Evolutionary conservation across 805 yeast genomes (phyloP).

Genomic region (Candida verbasci): DNA sequence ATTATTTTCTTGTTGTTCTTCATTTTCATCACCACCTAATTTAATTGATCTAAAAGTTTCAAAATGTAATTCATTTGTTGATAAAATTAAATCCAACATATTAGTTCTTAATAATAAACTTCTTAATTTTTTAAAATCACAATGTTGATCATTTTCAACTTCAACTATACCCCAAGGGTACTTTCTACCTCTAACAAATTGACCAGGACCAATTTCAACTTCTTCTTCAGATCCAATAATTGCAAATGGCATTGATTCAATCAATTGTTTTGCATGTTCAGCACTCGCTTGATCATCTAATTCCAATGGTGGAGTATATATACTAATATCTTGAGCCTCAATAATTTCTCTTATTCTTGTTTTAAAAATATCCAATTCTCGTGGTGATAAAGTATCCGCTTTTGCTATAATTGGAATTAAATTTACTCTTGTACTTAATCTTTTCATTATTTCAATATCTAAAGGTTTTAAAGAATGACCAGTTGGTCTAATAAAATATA

Average conservation of each 20-base stretch:
- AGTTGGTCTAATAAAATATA: constrained; percentile 87
- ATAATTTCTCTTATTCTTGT: constrained; percentile 75
- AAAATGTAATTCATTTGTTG: constrained; percentile 79
- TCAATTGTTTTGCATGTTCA: constrained; percentile 75
- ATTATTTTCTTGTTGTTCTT: constrained; percentile 26
- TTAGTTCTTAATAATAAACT: constrained; percentile 75
- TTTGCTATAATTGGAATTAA: constrained; percentile 87
- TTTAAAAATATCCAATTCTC: constrained; percentile 66
- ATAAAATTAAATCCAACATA: constrained; percentile 73
- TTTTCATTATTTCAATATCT: constrained; percentile 86
- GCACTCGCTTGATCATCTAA: constrained; percentile 69
- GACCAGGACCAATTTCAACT: constrained; percentile 59
- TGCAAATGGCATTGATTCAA: constrained; percentile 85
- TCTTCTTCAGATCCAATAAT: constrained; percentile 74
- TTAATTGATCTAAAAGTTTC: constrained; percentile 73
- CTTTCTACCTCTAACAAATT: constrained; percentile 69
- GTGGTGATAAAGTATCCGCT: constrained; percentile 76
- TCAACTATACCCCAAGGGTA: constrained; percentile 92
- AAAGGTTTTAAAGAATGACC: constrained; percentile 84
- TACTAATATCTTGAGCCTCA: constrained; percentile 76
- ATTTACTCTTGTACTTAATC: constrained; percentile 73
- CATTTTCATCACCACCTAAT: constrained; percentile 44
- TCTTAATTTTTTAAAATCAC: constrained; percentile 81
- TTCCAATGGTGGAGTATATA: constrained; percentile 82
- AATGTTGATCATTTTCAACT: constrained; percentile 79